A percentile compares a stretch with the other conserved stretches of the same genome.
These are phyloP conservation scores for Erucastrum elatum DNA, from an alignment of 345 rosid species.

Conservation along the genomic window DNA sequence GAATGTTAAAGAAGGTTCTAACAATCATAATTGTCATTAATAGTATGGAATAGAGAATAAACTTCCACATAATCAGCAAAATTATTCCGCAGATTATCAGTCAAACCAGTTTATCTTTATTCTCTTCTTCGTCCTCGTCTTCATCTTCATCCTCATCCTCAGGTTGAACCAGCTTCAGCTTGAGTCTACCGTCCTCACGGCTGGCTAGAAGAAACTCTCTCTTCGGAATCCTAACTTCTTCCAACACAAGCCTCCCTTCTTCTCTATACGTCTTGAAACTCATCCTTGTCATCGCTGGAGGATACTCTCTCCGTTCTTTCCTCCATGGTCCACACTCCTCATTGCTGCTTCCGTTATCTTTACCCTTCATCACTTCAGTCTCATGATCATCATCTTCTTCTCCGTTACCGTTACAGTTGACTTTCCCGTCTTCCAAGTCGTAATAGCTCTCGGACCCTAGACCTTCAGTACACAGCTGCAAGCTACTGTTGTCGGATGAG, in stretches of 20 bases:
- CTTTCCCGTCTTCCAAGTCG: constrained; percentile 50
- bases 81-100: neutral
- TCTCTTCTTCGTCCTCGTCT: constrained; percentile 21
- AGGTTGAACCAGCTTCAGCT: constrained; percentile 69
- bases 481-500: constrained; percentile 41
- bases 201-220: constrained; percentile 73
- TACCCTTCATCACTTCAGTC: constrained; percentile 14
- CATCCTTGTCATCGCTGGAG: constrained; percentile 86
- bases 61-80: neutral
- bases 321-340: constrained; percentile 45
- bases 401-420: neutral
- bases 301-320: constrained; percentile 48
- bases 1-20: constrained; percentile 4
- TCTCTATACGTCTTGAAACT: constrained; percentile 73
- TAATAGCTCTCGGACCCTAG: constrained; percentile 87
- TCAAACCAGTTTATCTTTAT: constrained; percentile 15
- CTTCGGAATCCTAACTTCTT: constrained; percentile 69
- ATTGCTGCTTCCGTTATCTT: constrained; percentile 2
- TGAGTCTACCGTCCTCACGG: constrained; percentile 80
- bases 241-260: constrained; percentile 81
- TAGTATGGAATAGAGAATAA: neutral
- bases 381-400: constrained; percentile 20
- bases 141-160: constrained; percentile 50
- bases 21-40: neutral
- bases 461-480: constrained; percentile 90